Conservation (phyloP, 345 rosid species). For the Gossypium turneri region DNA sequence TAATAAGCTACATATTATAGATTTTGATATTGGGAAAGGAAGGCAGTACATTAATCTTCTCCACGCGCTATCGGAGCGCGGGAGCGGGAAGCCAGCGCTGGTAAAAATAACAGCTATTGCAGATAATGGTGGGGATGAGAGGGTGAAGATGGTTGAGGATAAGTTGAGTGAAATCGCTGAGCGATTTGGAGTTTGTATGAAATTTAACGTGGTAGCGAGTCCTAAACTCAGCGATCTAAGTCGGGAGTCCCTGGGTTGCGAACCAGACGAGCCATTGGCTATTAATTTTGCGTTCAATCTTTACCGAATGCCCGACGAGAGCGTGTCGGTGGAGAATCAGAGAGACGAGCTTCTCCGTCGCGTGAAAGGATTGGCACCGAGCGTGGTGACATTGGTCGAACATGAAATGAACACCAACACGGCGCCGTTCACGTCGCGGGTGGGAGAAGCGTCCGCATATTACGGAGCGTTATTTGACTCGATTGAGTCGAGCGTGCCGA, state of each 20-base stretch:
- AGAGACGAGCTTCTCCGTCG: conserved; percentile 88
- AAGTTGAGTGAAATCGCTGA: conserved; percentile 38
- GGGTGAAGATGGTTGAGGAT: conserved; percentile 42
- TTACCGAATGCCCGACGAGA: conserved; percentile 74
- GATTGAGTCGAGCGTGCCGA: conserved; percentile 50
- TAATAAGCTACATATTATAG: conserved; percentile 59
- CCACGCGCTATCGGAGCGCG: conserved; percentile 57
- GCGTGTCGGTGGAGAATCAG: conserved; percentile 79
- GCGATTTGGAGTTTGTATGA: conserved; percentile 36
- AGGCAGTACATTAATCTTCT: conserved; percentile 64
- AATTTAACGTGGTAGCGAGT: conserved; percentile 42
- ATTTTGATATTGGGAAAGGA: conserved; percentile 80
- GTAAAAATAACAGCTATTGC: conserved; percentile 70
- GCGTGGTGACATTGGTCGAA: conserved; percentile 78
- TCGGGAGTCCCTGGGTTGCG: conserved; percentile 67
- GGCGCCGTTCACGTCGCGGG: conserved; percentile 59
- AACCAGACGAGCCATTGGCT: conserved; percentile 57
- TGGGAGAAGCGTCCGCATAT: conserved; percentile 45
- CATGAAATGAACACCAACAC: conserved; percentile 68
- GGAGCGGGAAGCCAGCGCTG: conserved; percentile 22
- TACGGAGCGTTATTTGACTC: conserved; percentile 82
- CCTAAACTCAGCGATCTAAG: conserved; percentile 42
- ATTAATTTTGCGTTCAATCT: conserved; percentile 82
- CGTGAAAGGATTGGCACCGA: conserved; percentile 64
- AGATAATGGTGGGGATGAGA: conserved; percentile 43